These are phyloP conservation scores for Thalassiosira sp. DNA, from an alignment of 352 stramenopile species.

Conservation along the genomic window DNA sequence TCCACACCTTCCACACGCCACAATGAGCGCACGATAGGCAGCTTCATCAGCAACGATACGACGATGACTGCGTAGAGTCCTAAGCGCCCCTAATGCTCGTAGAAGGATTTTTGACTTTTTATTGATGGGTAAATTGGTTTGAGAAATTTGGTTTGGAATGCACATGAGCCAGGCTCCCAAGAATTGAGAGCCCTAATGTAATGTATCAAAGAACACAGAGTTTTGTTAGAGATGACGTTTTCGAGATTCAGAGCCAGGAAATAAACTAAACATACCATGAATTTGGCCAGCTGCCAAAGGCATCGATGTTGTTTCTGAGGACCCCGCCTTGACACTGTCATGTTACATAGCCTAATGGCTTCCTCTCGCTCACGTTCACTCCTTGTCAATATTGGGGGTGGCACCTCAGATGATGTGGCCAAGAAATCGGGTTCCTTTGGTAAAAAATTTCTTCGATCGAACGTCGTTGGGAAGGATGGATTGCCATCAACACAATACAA, in stretches of 20 bases:
- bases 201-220: constrained; percentile 4
- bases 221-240: no score
- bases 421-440: constrained; percentile 68
- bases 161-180: constrained; percentile 77
- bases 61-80: constrained; percentile 65
- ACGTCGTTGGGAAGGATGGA: constrained; percentile 71
- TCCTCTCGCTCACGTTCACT: constrained; percentile 78
- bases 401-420: constrained; percentile 48
- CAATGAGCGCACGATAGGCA: constrained; percentile 76
- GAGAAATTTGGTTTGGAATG: constrained; percentile 68
- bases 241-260: no score
- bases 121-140: constrained; percentile 51
- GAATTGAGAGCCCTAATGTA: constrained; percentile 73
- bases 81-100: constrained; percentile 70
- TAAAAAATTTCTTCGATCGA: constrained; percentile 62
- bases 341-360: constrained; percentile 56
- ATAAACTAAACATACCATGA: constrained; percentile 60
- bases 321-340: constrained; percentile 60
- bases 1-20: constrained; percentile 72
- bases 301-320: constrained; percentile 74
- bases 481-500: constrained; percentile 78
- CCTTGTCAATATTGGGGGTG: constrained; percentile 67
- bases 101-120: constrained; percentile 76
- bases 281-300: constrained; percentile 80
- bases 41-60: constrained; percentile 80